Evolutionary conservation across 2,329 filamentous ascomycete genomes (phyloP), one percentile per base, ranked within the genome.

Genomic region (Pseudocercospora vitis): DNA sequence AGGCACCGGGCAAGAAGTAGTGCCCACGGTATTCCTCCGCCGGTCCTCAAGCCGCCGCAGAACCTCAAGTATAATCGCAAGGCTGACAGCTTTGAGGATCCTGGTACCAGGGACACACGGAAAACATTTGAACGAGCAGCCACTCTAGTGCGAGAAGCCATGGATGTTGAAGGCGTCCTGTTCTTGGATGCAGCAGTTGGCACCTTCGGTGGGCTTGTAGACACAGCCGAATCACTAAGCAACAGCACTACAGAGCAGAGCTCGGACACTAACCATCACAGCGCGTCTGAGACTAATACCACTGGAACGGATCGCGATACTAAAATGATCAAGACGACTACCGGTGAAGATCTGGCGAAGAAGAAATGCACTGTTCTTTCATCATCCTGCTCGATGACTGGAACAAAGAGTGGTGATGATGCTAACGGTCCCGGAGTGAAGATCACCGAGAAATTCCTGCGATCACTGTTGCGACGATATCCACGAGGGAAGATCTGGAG

Each of bases 81-180:
- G 19, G 47, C 51, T 7, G 55, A 60, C n/a, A 48, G 45, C 9
- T 37, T 60, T 11, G 53, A 56, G 21, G 57, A 57, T 44, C 50
- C 50, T 8, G 52, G 33, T 7, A 48, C 51, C 8, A 31, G 48
- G n/a, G 58, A 44, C 37, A 52, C 52, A 14, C 54, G 59, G 8
- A 56, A 39, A 56, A 74, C 74, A 2, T 79, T 80, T 50, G 65
- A 69, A 9, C 70, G 78, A 18, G 79, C 79, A 1, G 76, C 78
- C 0, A 72, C 75, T 24, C 58, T 81, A 0, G 66, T 81, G 3
- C 71, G 73, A 1, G 72, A 79, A 52, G 75, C 76, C n/a, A 65
- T 81, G 16, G 68, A 68, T 7, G 73, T 76, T 3, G 76, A 78
- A n/a, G 78, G 77, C 2, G 75, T 79, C 9, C 64, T 74, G 2